Evolutionary conservation across 2,329 filamentous ascomycete genomes (phyloP).

Genomic region (Shiraia sp.): DNA sequence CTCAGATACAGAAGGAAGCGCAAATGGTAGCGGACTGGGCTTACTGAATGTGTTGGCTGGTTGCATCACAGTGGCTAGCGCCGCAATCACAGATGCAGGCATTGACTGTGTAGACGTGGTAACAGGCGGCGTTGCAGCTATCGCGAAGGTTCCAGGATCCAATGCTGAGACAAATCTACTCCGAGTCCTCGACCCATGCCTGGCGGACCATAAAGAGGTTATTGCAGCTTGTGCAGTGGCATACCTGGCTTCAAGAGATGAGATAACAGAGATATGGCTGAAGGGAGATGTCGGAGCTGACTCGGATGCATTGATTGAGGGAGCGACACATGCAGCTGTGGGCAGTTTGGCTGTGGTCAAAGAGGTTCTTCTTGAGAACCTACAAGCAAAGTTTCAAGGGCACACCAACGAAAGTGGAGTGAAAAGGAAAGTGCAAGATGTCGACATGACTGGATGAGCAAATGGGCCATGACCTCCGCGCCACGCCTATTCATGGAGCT

Average conservation of each 20-base stretch:
- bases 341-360: slow-evolving; percentile 63
- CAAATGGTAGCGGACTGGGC: slow-evolving; percentile 72
- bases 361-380: slow-evolving; percentile 61
- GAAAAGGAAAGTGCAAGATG: slow-evolving; percentile 35
- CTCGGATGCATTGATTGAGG: slow-evolving; percentile 62
- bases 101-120: slow-evolving; percentile 95
- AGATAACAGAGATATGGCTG: slow-evolving; percentile 93
- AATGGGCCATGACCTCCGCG: neutral
- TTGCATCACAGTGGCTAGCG: slow-evolving; percentile 91
- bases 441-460: slow-evolving; percentile 39
- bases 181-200: slow-evolving; percentile 78
- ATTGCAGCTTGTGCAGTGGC: slow-evolving; percentile 86
- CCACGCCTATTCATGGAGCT: too few species aligned
- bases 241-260: slow-evolving; percentile 83
- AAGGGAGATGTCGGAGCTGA: slow-evolving; percentile 67
- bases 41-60: slow-evolving; percentile 89
- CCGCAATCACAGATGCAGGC: slow-evolving; percentile 89
- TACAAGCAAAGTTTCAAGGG: slow-evolving; percentile 36
- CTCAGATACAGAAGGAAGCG: slow-evolving; percentile 41
- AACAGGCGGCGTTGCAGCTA: slow-evolving; percentile 83
- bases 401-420: slow-evolving; percentile 18
- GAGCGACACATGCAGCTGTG: slow-evolving; percentile 65
- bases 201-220: slow-evolving; percentile 77
- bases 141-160: slow-evolving; percentile 56
- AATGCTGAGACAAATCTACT: slow-evolving; percentile 39